Base-by-base conservation (phyloP, 2,329 filamentous ascomycete genomes). In the Cryphonectria parasitica region DNA sequence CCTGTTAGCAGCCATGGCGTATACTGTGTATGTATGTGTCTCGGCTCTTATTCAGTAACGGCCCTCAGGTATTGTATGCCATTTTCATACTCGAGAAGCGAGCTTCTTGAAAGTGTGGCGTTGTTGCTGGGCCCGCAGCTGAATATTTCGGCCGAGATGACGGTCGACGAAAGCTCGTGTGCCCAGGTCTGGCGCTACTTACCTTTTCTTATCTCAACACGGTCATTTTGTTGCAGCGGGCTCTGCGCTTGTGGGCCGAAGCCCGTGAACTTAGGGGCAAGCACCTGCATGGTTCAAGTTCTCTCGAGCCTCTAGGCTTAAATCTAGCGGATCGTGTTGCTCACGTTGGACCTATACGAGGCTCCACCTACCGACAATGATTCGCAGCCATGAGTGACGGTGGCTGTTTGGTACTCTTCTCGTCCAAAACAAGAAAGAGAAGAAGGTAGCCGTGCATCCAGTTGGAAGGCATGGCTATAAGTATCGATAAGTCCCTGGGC, bases 281-380 rank as follows among this genome's bases (percentile, higher is more conserved):
- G 70, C 70, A 64, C 67, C 39, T 60, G 68, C 65, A 67, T 58
- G 36, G 31, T 31, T 36, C 52, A 49, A 34, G 5, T 28, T 45
- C 54, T 28, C 28, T 36, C 52, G 65, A 63, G 70, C 63, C 54
- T 60, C 65, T 64, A 52, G 54, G 19, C 60, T 56, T 65, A 54
- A 13, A 58, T 54, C 49, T 36, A 36, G 45, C 62, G 67, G 15
- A 56, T 28, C 41, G 36, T 34, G n/a, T 52, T 60, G 28, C 34
- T n/a, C 36, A 63, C 41, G 43, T 66, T 66, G 62, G 28, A 45
- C 43, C 31, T 58, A 60, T 61, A 63, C 58, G 62, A 34, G 67
- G 34, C 54, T 25, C 64, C 39, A 68, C 52, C 52, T 17, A 13
- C n/a, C 19, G 34, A 25, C 31, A 19, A 31, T 69, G 28, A 58